Evolutionary conservation across 129 eudicot genomes (phyloP), one percentile per base, ranked within the genome.

Genomic region (Lactuca sativa): DNA sequence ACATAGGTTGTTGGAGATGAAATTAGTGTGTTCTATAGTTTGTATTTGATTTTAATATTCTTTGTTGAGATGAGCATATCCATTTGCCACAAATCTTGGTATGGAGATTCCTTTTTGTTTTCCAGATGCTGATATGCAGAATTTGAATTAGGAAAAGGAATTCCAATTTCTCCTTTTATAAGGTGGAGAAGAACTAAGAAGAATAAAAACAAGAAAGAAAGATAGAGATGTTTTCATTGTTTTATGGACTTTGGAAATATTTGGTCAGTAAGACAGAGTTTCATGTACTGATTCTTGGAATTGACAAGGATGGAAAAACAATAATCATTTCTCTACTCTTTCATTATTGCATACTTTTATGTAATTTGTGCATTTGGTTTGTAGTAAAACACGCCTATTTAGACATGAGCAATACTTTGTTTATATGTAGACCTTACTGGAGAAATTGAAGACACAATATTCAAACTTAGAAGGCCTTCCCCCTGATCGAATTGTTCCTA

Each of bases 301-400:
- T 92, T 25, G 96, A 92, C 90, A 92, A 92, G 81, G 91, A 95
- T 80, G 98, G 96, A 57, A 92, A 92, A 86, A 92, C 98, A 53
- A 96, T 92, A 88, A 83, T 59, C 69, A n/a, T 8, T 66, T 71
- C 62, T 67, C 7, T 74, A 66, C 16, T 48, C 65, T 40, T 9
- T 48, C 68, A 47, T 53, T 49, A 59, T 49, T 59, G 16, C n/a
- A 66, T 4, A 51, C 72, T 32, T 51, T 32, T 7, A 48, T 49
- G 40, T 14, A 14, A 33, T 40, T 36, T 10, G 16, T 52, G 33
- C 9, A 3, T 3, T 51, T 48, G n/a, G n/a, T n/a, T n/a, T n/a
- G n/a, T n/a, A n/a, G n/a, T n/a, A n/a, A n/a, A 18, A n/a, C n/a
- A n/a, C n/a, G 3, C 7, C 5, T 38, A 40, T 57, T 14, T 57